Evolutionary conservation across 2,329 filamentous ascomycete species (phyloP), one percentile per base, ranked within the genome.

Genomic region (Monosporascus sp.): DNA sequence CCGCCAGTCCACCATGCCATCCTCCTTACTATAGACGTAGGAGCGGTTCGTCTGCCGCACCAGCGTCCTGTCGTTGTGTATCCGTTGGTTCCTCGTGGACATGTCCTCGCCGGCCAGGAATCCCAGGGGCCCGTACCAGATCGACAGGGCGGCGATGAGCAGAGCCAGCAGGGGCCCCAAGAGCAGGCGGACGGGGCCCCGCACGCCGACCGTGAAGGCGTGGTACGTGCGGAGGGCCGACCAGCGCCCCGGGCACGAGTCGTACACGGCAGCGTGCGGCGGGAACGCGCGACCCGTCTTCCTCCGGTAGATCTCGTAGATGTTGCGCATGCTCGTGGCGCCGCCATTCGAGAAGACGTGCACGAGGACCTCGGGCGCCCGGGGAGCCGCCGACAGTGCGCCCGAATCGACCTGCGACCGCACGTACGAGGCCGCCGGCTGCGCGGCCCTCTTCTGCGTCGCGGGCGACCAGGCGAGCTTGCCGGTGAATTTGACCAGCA

Each of bases 341-440:
- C 79, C 80, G 51, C 79, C 79, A 57, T 82, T 81, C 40, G 79
- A 82, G 60, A 82, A 81, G 36, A 73, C 55, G 58, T 82, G 79
- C 14, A 78, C 61, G 3, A 81, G 68, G 17, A 81, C 65, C 34
- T 67, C 65, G 11, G 69, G 70, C 37, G 52, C 50, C 20, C 55
- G 50, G 27, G 60, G 64, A 19, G 52, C 24, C 17, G 56, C 57
- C 17, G 61, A 59, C 46, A 64, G 24, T 41, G 51, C 11, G 19
- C 58, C 61, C 14, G 61, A 58, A 36, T 63, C 59, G 9, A 68
- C 55, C 14, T 70, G 54, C 1, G 65, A 66, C 26, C 66, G 68
- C 45, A 81, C 57, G 17, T 75, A 67, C 27, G 69, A 63, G 7
- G 76, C 60, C 3, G 74, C 76, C 1, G 75, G 71, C 50, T 63